Evolutionary conservation across 345 rosid genomes (phyloP).

Genomic region (Citrus glauca): DNA sequence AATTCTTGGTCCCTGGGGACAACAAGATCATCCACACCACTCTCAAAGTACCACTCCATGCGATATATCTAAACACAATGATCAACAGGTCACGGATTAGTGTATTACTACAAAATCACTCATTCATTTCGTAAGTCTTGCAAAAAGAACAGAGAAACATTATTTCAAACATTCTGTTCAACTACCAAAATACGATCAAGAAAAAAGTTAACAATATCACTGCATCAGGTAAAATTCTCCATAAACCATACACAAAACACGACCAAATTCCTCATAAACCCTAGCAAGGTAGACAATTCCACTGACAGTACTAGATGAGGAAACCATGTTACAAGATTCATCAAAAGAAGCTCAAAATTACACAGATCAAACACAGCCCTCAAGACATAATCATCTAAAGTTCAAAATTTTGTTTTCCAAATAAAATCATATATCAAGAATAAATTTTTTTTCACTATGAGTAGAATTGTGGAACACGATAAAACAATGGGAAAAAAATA

Average conservation of each 20-base stretch:
- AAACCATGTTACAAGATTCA: no score
- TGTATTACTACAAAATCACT: not conserved
- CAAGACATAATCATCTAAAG: not conserved
- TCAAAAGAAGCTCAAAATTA: not conserved
- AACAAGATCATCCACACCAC: slow-evolving; percentile 33
- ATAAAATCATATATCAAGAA: not conserved
- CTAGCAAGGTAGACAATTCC: not conserved
- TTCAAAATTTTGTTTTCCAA: not conserved
- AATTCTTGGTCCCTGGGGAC: slow-evolving; percentile 42
- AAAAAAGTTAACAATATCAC: no score
- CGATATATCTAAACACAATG: slow-evolving; percentile 19
- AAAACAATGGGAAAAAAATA: not conserved
- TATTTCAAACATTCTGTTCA: not conserved
- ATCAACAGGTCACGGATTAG: not conserved
- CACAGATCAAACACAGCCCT: not conserved
- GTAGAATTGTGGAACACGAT: not conserved
- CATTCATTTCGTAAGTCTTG: not conserved
- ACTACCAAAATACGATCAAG: no score
- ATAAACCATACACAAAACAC: no score
- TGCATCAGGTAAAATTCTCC: not conserved
- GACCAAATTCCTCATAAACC: no score
- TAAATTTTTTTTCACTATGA: not conserved
- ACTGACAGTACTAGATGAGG: no score
- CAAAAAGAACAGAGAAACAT: not conserved
- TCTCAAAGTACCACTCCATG: slow-evolving; percentile 48